Evolutionary conservation across 805 yeast species (phyloP).

Genomic region (Dipodascopsis uninucleata): DNA sequence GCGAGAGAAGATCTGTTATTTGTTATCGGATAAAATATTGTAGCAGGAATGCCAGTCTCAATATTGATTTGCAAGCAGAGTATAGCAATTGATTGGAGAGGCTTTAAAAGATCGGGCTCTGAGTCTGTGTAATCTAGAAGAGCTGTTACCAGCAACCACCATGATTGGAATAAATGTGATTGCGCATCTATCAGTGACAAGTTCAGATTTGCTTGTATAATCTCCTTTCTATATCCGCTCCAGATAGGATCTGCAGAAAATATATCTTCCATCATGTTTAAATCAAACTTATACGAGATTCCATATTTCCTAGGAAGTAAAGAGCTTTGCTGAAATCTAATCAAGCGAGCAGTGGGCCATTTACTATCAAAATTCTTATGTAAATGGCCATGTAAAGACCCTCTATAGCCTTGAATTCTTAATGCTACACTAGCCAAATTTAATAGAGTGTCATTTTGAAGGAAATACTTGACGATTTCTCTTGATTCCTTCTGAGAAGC

Average conservation of each 20-base stretch:
- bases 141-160: constrained; percentile 74
- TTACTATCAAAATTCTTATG: constrained; percentile 45
- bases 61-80: constrained; percentile 51
- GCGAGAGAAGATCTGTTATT: constrained; percentile 65
- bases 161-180: constrained; percentile 62
- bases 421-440: constrained; percentile 38
- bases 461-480: constrained; percentile 27
- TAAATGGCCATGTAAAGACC: constrained; percentile 46
- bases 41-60: constrained; percentile 50
- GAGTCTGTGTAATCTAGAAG: constrained; percentile 41
- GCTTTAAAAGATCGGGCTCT: constrained; percentile 22
- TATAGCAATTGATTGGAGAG: constrained; percentile 39
- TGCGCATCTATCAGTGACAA: constrained; percentile 65
- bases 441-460: constrained; percentile 30
- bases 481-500: constrained; percentile 33
- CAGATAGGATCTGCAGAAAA: constrained; percentile 47
- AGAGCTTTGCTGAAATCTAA: constrained; percentile 52
- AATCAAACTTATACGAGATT: constrained; percentile 52
- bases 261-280: constrained; percentile 58
- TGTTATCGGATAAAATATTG: constrained; percentile 49
- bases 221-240: constrained; percentile 48
- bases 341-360: constrained; percentile 48
- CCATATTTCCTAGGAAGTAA: constrained; percentile 49
- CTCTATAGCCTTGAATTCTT: constrained; percentile 46
- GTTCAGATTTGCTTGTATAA: constrained; percentile 58